These are phyloP conservation scores for Leccinum ochraceum DNA, from an alignment of 768 basidiomycete species.

Conservation along the genomic window DNA sequence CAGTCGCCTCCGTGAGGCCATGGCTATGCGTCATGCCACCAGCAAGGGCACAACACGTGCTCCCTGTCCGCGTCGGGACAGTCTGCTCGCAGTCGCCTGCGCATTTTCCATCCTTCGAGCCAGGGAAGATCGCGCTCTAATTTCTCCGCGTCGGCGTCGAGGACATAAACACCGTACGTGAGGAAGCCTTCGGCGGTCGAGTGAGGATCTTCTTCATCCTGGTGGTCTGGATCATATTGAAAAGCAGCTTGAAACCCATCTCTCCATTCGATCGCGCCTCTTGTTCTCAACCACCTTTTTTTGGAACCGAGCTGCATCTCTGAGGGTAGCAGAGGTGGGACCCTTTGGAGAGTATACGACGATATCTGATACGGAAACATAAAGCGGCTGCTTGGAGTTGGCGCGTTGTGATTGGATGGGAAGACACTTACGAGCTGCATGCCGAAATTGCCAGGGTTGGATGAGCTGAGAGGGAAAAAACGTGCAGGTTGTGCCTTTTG, in stretches of 20 bases:
- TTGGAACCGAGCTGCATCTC: slow-evolving; percentile 61
- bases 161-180: slow-evolving; percentile 32
- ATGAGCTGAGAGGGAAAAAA: slow-evolving; percentile 51
- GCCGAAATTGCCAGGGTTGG: slow-evolving; percentile 69
- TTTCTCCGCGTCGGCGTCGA: slow-evolving; percentile 29
- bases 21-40: slow-evolving; percentile 14
- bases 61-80: not conserved
- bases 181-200: slow-evolving; percentile 30
- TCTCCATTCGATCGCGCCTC: slow-evolving; percentile 45
- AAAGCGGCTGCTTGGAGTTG: slow-evolving; percentile 62
- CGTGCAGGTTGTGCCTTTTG: slow-evolving; percentile 42
- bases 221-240: slow-evolving; percentile 5
- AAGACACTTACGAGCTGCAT: slow-evolving; percentile 74
- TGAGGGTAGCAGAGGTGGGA: slow-evolving; percentile 48
- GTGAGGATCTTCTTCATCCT: slow-evolving; percentile 22
- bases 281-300: slow-evolving; percentile 62
- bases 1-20: slow-evolving; percentile 35
- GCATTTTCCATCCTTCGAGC: slow-evolving; percentile 32
- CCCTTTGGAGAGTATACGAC: slow-evolving; percentile 84
- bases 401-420: not conserved
- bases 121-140: slow-evolving; percentile 30
- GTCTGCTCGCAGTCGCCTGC: slow-evolving; percentile 20
- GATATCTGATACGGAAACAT: slow-evolving; percentile 86
- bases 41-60: not conserved
- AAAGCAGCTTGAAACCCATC: slow-evolving; percentile 22